phyloP scores from a whole-genome alignment of 1,284 basidiomycete genomes.

The Schizopora paradoxa region DNA sequence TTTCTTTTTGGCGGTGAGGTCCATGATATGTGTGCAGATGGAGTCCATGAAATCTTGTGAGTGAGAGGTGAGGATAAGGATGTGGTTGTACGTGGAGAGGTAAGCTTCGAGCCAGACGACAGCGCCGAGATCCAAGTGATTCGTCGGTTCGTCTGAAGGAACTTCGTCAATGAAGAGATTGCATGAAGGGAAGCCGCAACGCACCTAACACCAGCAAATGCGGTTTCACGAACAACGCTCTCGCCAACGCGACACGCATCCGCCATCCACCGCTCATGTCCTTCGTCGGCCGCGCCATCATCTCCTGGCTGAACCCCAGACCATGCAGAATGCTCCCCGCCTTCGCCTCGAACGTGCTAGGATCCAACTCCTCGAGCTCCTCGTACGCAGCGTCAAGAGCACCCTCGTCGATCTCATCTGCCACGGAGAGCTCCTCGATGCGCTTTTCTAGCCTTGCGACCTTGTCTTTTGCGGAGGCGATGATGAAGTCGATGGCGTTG shows the following conservation, averaged over 20 bases:
- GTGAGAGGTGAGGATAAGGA: conserved; percentile 56
- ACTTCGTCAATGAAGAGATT: conserved; percentile 3
- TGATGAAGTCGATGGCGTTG: conserved; percentile 95
- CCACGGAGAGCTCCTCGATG: conserved; percentile 90
- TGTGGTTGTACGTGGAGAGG: conserved; percentile 63
- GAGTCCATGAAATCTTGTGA: conserved; percentile 68
- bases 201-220: conserved; percentile 69
- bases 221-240: conserved; percentile 95
- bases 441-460: conserved; percentile 93
- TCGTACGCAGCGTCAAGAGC: conserved; percentile 88
- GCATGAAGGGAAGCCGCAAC: neutral
- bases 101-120: conserved; percentile 70
- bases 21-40: conserved; percentile 63
- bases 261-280: conserved; percentile 99
- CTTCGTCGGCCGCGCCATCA: conserved; percentile 97
- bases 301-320: conserved; percentile 85
- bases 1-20: conserved; percentile 47
- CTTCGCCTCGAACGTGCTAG: conserved; percentile 92
- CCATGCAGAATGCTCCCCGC: conserved; percentile 95
- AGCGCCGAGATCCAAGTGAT: conserved; percentile 59
- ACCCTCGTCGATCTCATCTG: conserved; percentile 86
- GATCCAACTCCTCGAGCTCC: conserved; percentile 96
- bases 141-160: conserved; percentile 29
- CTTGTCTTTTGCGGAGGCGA: conserved; percentile 89
- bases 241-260: conserved; percentile 96